Evolutionary conservation across 2,329 filamentous ascomycete genomes (phyloP).

Genomic region (Aspergillus costaricaensis): DNA sequence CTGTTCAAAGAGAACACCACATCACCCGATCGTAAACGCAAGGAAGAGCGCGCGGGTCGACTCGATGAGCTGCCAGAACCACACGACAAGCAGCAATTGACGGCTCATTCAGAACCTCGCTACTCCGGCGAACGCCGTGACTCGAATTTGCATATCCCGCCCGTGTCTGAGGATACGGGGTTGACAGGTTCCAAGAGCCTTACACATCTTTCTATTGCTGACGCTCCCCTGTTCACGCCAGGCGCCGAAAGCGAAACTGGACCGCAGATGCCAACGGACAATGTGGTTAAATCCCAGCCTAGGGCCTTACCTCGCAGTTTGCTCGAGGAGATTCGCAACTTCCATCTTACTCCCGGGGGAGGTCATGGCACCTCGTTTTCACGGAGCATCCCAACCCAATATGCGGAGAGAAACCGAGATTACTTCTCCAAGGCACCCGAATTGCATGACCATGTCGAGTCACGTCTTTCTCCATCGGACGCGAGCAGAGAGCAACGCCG

Average conservation of each 20-base stretch:
- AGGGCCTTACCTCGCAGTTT: slow-evolving; percentile 51
- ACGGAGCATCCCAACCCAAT: slow-evolving; percentile 42
- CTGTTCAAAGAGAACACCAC: slow-evolving; percentile 65
- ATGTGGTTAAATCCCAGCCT: slow-evolving; percentile 28
- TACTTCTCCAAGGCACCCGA: slow-evolving; percentile 29
- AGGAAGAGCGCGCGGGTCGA: slow-evolving; percentile 48
- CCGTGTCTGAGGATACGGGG: slow-evolving; percentile 17
- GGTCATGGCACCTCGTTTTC: slow-evolving; percentile 50
- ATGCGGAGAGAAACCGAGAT: slow-evolving; percentile 34
- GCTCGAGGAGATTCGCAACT: slow-evolving; percentile 59
- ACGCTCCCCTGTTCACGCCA: slow-evolving; percentile 27
- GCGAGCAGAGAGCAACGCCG: slow-evolving; percentile 25
- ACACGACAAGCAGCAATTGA: slow-evolving; percentile 15
- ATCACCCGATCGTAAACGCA: slow-evolving; percentile 54
- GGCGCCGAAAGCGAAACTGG: slow-evolving; percentile 10
- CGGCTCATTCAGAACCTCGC: slow-evolving; percentile 14
- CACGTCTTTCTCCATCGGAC: slow-evolving; percentile 26
- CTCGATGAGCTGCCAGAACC: slow-evolving; percentile 30
- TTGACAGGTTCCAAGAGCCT: slow-evolving; percentile 29
- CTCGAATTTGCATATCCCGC: slow-evolving; percentile 8
- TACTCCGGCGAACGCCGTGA: slow-evolving; percentile 19
- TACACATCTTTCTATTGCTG: slow-evolving; percentile 30
- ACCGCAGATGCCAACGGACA: slow-evolving; percentile 22
- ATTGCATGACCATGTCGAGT: background rate
- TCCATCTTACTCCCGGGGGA: slow-evolving; percentile 53